Base-by-base conservation (phyloP, 352 stramenopile species). In the Globisporangium spiculum region DNA sequence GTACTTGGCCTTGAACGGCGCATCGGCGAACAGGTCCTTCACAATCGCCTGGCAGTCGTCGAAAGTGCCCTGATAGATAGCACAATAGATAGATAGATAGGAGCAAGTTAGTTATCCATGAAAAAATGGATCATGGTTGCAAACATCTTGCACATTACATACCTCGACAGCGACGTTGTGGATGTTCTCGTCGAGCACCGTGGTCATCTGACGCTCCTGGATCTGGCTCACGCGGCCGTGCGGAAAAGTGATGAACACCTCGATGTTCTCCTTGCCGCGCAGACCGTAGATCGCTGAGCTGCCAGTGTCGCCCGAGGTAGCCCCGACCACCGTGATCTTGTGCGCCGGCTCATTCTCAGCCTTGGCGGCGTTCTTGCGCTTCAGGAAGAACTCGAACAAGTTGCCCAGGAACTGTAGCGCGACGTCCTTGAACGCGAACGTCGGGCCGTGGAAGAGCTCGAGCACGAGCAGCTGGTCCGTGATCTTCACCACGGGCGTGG, bases 381-480 rank as follows among this genome's bases (percentile, higher is more conserved):
- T 85, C 55, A 99, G 79, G 71, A 99, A 99, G 79, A 99, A 99
- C 86, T 99, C 97, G 71, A 99, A 99, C 34, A 99, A 90, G 75
- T 99, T 99, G 63, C 98, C 98, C 18, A 99, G 84, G 78, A 99
- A 99, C 84, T 99, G 97, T 38, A 99, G 79, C 62, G 97, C 98
- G 60, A 99, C 98, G 82, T 99, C 98, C 83, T 99, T 99, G 85
- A 99, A 99, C 24, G 98, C 97, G 77, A 99, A 99, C 44, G 98
- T 99, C 27, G 97, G 97, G 67, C 98, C 98, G 74, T 99, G 97
- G 83, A 99, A 99, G 34, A 99, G 93, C 87, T 99, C 98, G 70
- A 99, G 83, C 59, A 98, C 83, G 63, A 92, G 85, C 72, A 95
- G 75, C 63, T 94, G 80, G 67, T 92, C 82, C 71, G 88, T 92